Conservation (phyloP, 345 rosid species). For the Eucalyptus dawsonii region DNA sequence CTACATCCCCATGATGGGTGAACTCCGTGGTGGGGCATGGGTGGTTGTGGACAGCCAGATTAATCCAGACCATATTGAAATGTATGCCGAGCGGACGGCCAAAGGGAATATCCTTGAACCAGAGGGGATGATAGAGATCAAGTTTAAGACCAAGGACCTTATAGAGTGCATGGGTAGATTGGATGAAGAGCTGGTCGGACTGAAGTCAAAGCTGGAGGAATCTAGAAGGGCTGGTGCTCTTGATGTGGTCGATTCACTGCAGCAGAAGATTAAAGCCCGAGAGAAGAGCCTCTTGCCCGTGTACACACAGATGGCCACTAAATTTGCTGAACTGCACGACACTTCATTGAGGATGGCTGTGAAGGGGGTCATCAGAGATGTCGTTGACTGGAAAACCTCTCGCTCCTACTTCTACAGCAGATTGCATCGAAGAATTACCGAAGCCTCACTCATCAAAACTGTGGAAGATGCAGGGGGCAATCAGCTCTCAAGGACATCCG, state of each 20-base stretch:
- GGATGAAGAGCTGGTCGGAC: slow-evolving; percentile 50
- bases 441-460: slow-evolving; percentile 50
- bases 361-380: slow-evolving; percentile 85
- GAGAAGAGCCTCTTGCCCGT: slow-evolving; percentile 86
- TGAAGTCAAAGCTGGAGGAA: slow-evolving; percentile 61
- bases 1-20: slow-evolving; percentile 97
- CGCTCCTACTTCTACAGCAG: slow-evolving; percentile 67
- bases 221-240: slow-evolving; percentile 36
- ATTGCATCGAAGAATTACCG: slow-evolving; percentile 62
- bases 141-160: slow-evolving; percentile 84
- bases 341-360: slow-evolving; percentile 92
- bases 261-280: slow-evolving; percentile 60
- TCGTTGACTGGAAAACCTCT: slow-evolving; percentile 71
- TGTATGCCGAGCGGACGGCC: slow-evolving; percentile 95
- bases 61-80: slow-evolving; percentile 88
- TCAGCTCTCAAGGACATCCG: slow-evolving; percentile 49
- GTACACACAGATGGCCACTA: slow-evolving; percentile 89
- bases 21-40: slow-evolving; percentile 99
- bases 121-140: slow-evolving; percentile 95
- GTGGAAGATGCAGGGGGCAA: slow-evolving; percentile 64
- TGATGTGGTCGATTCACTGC: slow-evolving; percentile 34
- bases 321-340: slow-evolving; percentile 92
- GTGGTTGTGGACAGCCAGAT: slow-evolving; percentile 95
- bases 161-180: slow-evolving; percentile 98
- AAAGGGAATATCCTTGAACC: slow-evolving; percentile 98